phyloP scores from a whole-genome alignment of 148 eudicot species.

The Cornus kousa region DNA sequence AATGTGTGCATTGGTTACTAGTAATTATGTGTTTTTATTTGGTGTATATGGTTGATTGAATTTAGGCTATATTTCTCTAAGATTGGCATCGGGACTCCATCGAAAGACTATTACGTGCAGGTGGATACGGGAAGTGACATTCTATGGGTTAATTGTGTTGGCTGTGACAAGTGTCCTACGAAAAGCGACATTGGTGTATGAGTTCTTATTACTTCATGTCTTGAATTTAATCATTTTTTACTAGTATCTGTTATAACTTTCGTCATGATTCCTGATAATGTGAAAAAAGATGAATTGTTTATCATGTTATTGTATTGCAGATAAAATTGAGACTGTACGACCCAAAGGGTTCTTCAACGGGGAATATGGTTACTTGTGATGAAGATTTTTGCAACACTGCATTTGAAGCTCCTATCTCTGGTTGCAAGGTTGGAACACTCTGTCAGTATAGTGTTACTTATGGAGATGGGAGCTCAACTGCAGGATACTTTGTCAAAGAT shows the following conservation, averaged over 20 bases:
- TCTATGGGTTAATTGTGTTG: conserved; percentile 77
- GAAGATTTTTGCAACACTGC: conserved; percentile 57
- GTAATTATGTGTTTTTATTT: too few relatives aligned
- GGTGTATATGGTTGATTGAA: conserved; percentile 6
- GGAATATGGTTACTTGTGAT: conserved; percentile 52
- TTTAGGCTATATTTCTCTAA: conserved; percentile 73
- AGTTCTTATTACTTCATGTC: conserved; percentile 13
- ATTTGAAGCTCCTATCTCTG: conserved; percentile 32
- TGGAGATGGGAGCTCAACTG: conserved; percentile 85
- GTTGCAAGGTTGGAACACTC: conserved; percentile 47
- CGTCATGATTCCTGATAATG: neutral
- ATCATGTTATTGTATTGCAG: conserved; percentile 30
- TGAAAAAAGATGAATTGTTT: neutral
- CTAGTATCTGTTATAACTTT: neutral
- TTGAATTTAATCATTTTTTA: conserved; percentile 2
- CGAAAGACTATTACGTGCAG: conserved; percentile 72
- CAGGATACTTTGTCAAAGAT: conserved; percentile 76
- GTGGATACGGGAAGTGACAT: conserved; percentile 94
- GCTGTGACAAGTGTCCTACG: conserved; percentile 66
- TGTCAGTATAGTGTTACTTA: conserved; percentile 70
- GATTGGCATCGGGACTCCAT: conserved; percentile 69
- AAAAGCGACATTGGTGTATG: conserved; percentile 71
- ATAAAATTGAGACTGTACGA: conserved; percentile 56
- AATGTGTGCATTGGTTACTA: too few relatives aligned
- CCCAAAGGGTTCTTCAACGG: conserved; percentile 56